Percentiles rank a stretch among this genome's conserved stretches.
phyloP scores from a whole-genome alignment of 805 yeast genomes.

The Blastobotrys mokoenaii region DNA sequence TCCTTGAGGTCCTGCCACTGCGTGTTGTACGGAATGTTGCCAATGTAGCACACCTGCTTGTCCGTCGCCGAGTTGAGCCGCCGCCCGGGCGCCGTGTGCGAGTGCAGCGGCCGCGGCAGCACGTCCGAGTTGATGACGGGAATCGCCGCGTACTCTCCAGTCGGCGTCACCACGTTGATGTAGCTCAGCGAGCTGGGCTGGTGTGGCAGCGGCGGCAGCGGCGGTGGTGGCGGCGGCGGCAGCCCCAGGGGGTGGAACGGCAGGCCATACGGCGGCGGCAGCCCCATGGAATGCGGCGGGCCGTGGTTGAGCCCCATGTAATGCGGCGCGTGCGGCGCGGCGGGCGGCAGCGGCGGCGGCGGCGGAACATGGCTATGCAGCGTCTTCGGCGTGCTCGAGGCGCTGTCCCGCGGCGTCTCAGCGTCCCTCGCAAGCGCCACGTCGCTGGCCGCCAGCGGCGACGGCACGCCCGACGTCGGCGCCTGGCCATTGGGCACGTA shows the following conservation, averaged over 20 bases:
- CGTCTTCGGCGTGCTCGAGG: no score
- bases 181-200: constrained; percentile 3
- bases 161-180: not conserved
- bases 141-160: not conserved
- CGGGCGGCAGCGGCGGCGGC: not conserved
- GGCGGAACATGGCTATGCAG: not conserved
- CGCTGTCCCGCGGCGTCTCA: no score
- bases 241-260: not conserved
- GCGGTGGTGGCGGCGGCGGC: constrained; percentile 2
- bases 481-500: not conserved
- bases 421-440: not conserved
- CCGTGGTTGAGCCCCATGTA: no score
- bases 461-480: not conserved
- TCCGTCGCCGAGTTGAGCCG: not conserved
- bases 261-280: no score
- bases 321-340: no score
- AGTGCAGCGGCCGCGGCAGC: not conserved
- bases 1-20: constrained; percentile 27
- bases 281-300: no score
- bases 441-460: not conserved
- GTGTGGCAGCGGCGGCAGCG: constrained; percentile 5
- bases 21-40: constrained; percentile 28
- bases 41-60: constrained; percentile 20
- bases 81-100: not conserved
- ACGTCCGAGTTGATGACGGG: not conserved